These are phyloP conservation scores for Epichloe elymi DNA, from an alignment of 2,329 filamentous ascomycete species.

Conservation along the genomic window DNA sequence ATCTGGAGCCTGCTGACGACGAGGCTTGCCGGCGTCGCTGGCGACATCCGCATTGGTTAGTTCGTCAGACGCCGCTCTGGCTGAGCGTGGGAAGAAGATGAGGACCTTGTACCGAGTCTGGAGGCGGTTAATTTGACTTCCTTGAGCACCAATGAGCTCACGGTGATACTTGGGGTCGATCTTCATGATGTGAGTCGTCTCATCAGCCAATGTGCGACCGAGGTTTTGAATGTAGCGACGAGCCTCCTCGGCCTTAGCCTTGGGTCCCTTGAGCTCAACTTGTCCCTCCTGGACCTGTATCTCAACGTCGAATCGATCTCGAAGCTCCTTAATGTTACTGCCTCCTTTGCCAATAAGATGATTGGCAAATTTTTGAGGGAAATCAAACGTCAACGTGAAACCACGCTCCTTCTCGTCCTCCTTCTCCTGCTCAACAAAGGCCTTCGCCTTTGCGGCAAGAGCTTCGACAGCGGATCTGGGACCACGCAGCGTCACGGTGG, in stretches of 20 bases:
- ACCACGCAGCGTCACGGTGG: slow-evolving; percentile 60
- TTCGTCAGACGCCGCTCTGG: slow-evolving; percentile 54
- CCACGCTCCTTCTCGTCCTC: slow-evolving; percentile 89
- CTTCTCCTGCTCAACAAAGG: slow-evolving; percentile 78
- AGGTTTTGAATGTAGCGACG: slow-evolving; percentile 70
- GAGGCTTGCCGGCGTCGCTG: slow-evolving; percentile 52
- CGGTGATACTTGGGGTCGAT: slow-evolving; percentile 89
- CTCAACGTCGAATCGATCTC: slow-evolving; percentile 55
- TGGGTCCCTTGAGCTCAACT: slow-evolving; percentile 89
- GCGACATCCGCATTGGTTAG: slow-evolving; percentile 54
- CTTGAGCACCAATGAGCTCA: slow-evolving; percentile 81
- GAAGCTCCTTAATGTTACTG: slow-evolving; percentile 51
- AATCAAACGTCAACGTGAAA: slow-evolving; percentile 76
- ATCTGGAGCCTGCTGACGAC: slow-evolving; percentile 64
- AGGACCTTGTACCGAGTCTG: slow-evolving; percentile 88
- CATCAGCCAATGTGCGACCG: slow-evolving; percentile 76
- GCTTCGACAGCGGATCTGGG: slow-evolving; percentile 59
- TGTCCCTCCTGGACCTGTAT: slow-evolving; percentile 89
- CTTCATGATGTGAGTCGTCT: slow-evolving; percentile 75
- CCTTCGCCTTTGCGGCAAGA: slow-evolving; percentile 57
- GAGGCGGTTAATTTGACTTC: slow-evolving; percentile 78
- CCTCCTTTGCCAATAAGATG: slow-evolving; percentile 61
- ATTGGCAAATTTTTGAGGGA: slow-evolving; percentile 89
- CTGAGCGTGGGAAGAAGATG: slow-evolving; percentile 75
- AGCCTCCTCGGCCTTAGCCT: slow-evolving; percentile 82